These are phyloP conservation scores for Amphibolis antarctica DNA, from an alignment of 106 monocot species.

Conservation along the genomic window DNA sequence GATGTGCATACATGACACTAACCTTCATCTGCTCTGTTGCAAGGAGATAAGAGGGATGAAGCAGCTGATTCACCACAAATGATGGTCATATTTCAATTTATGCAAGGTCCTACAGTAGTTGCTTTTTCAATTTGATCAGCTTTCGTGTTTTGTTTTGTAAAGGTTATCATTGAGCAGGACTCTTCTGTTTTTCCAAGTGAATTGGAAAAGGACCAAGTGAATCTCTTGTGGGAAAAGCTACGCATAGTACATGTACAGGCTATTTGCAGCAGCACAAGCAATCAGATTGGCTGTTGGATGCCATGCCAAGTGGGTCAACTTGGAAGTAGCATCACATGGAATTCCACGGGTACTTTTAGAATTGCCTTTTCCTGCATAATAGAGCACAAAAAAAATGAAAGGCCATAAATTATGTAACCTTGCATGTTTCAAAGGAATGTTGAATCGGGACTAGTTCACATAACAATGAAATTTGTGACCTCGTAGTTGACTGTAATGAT, in stretches of 20 bases:
- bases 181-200: too few species aligned
- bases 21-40: too few species aligned
- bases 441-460: neutral
- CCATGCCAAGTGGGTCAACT: slow-evolving; percentile 40
- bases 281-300: slow-evolving; percentile 44
- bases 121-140: neutral
- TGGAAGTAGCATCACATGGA: slow-evolving; percentile 23
- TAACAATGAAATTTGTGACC: slow-evolving; percentile 16
- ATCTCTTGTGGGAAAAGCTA: neutral
- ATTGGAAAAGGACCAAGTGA: too few species aligned
- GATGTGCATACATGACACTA: too few species aligned
- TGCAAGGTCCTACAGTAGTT: neutral
- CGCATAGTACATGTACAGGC: slow-evolving; percentile 39
- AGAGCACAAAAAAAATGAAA: neutral
- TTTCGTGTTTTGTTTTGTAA: neutral
- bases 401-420: neutral
- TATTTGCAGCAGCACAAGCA: slow-evolving; percentile 40
- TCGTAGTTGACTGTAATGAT: slow-evolving; percentile 17
- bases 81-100: too few species aligned
- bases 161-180: neutral
- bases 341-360: slow-evolving; percentile 8
- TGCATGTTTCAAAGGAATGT: neutral
- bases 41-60: too few species aligned
- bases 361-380: slow-evolving; percentile 25
- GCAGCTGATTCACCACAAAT: too few species aligned